Conservation (phyloP, 768 basidiomycete species). For the Rhizopogon roseolus region DNA sequence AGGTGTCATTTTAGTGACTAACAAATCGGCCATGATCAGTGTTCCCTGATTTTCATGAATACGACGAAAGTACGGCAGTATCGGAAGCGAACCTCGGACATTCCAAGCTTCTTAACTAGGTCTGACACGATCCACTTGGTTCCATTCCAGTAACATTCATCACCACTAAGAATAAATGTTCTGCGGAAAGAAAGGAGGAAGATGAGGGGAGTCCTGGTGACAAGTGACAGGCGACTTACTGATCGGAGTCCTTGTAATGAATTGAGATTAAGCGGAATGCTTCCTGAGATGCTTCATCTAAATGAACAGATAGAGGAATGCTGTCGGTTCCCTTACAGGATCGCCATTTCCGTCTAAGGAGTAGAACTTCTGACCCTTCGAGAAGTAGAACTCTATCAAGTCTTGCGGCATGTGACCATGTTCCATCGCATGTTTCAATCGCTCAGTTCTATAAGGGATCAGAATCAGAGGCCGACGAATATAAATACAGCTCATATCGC, state of each 20-base stretch:
- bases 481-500: neutral
- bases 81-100: neutral
- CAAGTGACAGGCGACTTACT: neutral
- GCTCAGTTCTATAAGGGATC: neutral
- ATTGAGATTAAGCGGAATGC: neutral
- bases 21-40: neutral
- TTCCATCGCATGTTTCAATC: neutral
- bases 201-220: neutral
- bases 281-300: neutral
- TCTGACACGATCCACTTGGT: neutral
- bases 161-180: neutral
- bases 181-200: neutral
- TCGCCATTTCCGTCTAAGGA: neutral
- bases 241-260: neutral
- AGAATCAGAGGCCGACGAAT: neutral
- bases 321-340: neutral
- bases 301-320: neutral
- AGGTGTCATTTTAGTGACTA: neutral
- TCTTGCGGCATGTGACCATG: slow-evolving; percentile 15
- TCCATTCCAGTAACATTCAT: neutral
- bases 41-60: neutral
- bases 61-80: neutral
- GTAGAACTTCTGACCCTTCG: neutral
- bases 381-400: slow-evolving; percentile 6
- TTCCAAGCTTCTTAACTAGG: neutral